Percentiles rank a stretch among this genome's conserved stretches.
phyloP scores from a whole-genome alignment of 2,329 filamentous ascomycete species.

The Colletotrichum chlorophyti region DNA sequence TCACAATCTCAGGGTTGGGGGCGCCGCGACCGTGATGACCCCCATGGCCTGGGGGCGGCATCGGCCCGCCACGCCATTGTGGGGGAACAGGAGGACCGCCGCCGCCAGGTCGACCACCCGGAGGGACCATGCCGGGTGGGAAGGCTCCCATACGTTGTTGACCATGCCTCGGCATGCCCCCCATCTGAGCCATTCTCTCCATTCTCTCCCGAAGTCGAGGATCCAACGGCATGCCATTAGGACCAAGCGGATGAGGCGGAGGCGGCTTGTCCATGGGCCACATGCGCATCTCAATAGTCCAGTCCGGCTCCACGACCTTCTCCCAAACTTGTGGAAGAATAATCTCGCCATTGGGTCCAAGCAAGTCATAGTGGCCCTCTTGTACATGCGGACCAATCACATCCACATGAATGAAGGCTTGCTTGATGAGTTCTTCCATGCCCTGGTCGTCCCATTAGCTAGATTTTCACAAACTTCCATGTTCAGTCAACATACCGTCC shows the following conservation, averaged over 20 bases:
- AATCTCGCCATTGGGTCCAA: constrained; percentile 81
- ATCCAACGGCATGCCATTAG: neutral
- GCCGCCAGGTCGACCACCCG: constrained; percentile 14
- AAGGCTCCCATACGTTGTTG: neutral
- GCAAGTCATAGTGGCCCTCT: constrained; percentile 80
- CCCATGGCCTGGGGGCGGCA: too few relatives aligned
- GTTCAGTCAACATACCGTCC: constrained; percentile 67
- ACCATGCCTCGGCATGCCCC: neutral
- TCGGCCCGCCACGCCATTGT: neutral
- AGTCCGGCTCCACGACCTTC: constrained; percentile 80
- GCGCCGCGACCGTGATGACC: neutral
- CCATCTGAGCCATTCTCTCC: neutral
- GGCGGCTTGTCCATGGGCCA: constrained; percentile 55
- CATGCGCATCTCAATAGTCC: constrained; percentile 73
- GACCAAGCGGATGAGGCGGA: neutral
- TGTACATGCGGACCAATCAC: constrained; percentile 78
- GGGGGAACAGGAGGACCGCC: neutral
- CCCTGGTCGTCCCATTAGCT: constrained; percentile 60
- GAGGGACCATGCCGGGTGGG: constrained; percentile 5
- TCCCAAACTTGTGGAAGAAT: constrained; percentile 86
- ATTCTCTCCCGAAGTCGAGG: neutral
- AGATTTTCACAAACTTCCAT: neutral
- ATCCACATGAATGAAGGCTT: constrained; percentile 82
- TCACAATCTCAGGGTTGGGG: constrained; percentile 32
- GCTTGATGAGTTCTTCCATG: constrained; percentile 86